phyloP scores from a whole-genome alignment of 2,329 filamentous ascomycete genomes.

The Orbilia quercus region DNA sequence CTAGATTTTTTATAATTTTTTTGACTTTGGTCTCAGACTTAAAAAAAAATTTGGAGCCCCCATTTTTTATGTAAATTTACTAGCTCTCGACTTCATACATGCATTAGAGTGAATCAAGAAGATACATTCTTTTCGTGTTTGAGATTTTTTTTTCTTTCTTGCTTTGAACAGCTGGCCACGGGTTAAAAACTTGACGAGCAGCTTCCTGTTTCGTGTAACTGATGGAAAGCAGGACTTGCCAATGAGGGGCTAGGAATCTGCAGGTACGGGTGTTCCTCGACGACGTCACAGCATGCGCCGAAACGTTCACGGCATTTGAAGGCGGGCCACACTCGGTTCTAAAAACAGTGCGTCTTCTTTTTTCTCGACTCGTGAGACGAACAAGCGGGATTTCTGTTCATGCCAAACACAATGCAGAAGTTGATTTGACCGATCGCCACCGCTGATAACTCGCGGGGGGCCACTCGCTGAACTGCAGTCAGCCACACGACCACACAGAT shows the following conservation, averaged over 20 bases:
- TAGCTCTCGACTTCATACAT: background rate
- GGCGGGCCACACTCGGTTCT: constrained; percentile 28
- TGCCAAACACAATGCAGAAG: constrained; percentile 9
- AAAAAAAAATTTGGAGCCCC: too few relatives aligned
- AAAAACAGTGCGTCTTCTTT: constrained; percentile 27
- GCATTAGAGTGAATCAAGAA: background rate
- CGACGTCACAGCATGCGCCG: constrained; percentile 54
- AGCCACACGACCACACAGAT: constrained; percentile 10
- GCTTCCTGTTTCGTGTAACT: constrained; percentile 48
- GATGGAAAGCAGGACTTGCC: constrained; percentile 46
- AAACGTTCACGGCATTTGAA: constrained; percentile 38
- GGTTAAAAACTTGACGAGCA: constrained; percentile 16
- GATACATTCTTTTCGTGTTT: background rate
- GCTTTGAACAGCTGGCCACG: constrained; percentile 16
- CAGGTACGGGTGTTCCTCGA: constrained; percentile 41
- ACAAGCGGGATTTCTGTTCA: constrained; percentile 2
- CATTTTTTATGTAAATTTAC: background rate
- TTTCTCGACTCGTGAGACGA: constrained; percentile 1
- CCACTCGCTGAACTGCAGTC: background rate
- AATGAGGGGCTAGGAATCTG: constrained; percentile 44
- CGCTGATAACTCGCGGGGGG: background rate
- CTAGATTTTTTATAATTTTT: constrained; percentile 11
- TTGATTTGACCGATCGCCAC: constrained; percentile 24
- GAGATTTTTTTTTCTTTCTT: background rate
- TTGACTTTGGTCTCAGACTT: too few relatives aligned